Evolutionary conservation across 306 rosid species (phyloP), one percentile per base, ranked within the genome.

Genomic region (Arachis hypogaea): DNA sequence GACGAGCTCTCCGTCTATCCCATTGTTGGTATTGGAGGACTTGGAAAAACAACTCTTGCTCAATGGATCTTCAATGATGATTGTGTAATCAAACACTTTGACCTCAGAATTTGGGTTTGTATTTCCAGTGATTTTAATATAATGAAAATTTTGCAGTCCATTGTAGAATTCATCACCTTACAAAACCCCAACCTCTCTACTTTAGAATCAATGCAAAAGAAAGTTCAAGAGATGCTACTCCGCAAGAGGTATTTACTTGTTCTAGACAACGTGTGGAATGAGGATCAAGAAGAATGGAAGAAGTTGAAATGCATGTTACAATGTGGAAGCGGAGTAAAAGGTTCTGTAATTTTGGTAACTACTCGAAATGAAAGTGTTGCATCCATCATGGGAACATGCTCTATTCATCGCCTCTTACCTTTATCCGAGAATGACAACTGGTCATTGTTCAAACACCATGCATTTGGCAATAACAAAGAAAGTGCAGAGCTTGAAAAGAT

Each of bases 1-100:
- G 66, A 44, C 22, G 49, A 65, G 11, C 28, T 75, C n/a, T 22
- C 14, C 0, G 66, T 56, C 3, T 75, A 75, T 45, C 72, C 79
- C 9, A 40, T 74, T 9, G 5, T 64, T 0, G 78, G 78, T 7
- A 5, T 65, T 0, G 72, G 78, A 6, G 78, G 78, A 64, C 47
- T 74, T 42, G 78, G 79, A 4, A 75, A 75, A 44, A 75, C 72
- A 55, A 45, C 79, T 30, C 59, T 75, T 5, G 59, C 80, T 40
- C 74, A 57, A 58, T 41, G 68, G 4, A 3, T 66, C 11, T 75
- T 45, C 73, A 75, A 75, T 47, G 30, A 66, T 18, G 73, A 46
- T 7, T 57, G 8, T 14, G 33, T 75, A 7, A 42, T 46, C 7
- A 11, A 46, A 38, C 80, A 75, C 36, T 66, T 75, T 58, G 80